Base-by-base conservation (phyloP, 2,329 filamentous ascomycete species). In the Microcyclospora tardicrescens region DNA sequence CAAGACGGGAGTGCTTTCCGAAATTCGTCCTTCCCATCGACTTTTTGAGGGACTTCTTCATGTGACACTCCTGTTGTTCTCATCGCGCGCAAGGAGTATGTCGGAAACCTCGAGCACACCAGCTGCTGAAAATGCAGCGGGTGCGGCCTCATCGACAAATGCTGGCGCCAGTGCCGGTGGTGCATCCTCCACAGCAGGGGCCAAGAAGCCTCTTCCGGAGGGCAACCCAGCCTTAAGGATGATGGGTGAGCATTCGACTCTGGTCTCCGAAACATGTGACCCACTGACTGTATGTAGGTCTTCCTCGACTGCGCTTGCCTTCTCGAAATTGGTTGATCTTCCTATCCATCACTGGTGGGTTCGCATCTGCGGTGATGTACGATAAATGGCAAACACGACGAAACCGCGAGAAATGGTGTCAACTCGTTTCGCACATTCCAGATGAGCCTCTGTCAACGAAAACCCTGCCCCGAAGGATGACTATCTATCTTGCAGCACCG, bases 321-420 rank as follows among this genome's bases (percentile, higher is more conserved):
- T 96, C 89, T 13, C 82, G 91, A 44, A 96, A 96, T 61, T 98
- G 91, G 91, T 77, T 91, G 64, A 95, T 98, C 55, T 98, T 98
- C 66, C 77, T 87, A 62, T 71, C 81, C 34, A 61, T 96, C 39
- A 80, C 81, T 10, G 79, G 79, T 38, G 75, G 83, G 34, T 81
- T 94, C 57, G 77, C 84, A 5, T 77, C 75, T 12, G 82, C 85
- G 37, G 72, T 96, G 40, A 73, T 91, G 57, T 95, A 98, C 68
- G 91, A 98, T 63, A 84, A 84, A 56, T 79, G 84, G 43, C 81
- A 96, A 65, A 94, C 89, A 69, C 83, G 79, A 53, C 78, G 79
- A 45, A 79, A 79, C 38, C 89, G 91, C 40, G 73, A 81, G 46
- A 87, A 87, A 61, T 98, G 89, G 87, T 78, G 77, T 51, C 77